Conservation (phyloP, 148 eudicot genomes). For the Camellia lanceoleosa region DNA sequence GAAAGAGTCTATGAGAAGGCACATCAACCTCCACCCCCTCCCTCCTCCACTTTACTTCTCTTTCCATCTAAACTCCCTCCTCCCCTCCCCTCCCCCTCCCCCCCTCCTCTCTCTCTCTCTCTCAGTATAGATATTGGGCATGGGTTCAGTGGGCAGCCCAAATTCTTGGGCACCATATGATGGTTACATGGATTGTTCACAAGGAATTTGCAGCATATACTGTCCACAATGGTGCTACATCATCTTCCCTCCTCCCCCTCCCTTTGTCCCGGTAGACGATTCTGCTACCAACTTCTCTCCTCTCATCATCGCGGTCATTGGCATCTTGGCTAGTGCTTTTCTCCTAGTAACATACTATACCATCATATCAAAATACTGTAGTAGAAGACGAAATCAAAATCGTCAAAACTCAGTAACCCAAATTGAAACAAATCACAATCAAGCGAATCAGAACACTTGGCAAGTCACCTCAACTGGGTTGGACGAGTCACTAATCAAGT, state of each 20-base stretch:
- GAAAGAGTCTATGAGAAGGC: constrained; percentile 7
- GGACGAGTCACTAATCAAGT: constrained; percentile 51
- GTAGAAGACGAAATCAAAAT: constrained; percentile 12
- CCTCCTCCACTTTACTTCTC: constrained; percentile 19
- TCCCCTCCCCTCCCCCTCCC: neutral
- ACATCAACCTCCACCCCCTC: constrained; percentile 16
- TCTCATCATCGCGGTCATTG: constrained; percentile 60
- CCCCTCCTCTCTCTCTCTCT: neutral
- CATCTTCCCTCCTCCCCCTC: constrained; percentile 47
- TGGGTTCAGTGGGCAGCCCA: constrained; percentile 35
- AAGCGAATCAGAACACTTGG: constrained; percentile 23
- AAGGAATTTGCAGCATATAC: constrained; percentile 43
- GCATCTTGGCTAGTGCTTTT: constrained; percentile 61
- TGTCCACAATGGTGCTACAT: constrained; percentile 59
- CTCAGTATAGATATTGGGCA: neutral
- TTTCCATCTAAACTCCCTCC: constrained; percentile 16
- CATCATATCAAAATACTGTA: constrained; percentile 53
- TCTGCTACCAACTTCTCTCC: constrained; percentile 56
- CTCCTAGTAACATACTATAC: constrained; percentile 69
- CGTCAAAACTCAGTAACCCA: neutral
- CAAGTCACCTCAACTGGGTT: constrained; percentile 30
- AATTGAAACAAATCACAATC: constrained; percentile 2
- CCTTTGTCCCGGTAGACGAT: constrained; percentile 20
- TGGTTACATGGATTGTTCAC: constrained; percentile 39
- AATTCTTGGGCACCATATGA: constrained; percentile 41